Evolutionary conservation across 1,284 basidiomycete species (phyloP), one percentile per base, ranked within the genome.

Genomic region (Cerrena zonata): DNA sequence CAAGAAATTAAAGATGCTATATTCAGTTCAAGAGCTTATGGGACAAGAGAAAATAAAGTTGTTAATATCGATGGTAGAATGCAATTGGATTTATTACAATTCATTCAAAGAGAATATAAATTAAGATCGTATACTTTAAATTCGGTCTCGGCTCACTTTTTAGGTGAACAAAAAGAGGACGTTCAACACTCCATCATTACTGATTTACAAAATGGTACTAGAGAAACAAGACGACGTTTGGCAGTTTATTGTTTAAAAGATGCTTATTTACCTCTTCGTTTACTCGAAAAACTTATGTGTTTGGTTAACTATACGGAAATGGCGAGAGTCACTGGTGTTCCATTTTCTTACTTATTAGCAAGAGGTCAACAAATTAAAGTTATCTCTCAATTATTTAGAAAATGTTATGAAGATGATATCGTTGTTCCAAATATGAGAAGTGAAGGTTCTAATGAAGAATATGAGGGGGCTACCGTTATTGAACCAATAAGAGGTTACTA

Each of bases 201-300:
- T 0, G 93, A 96, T 47, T 71, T 98, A 26, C 94, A 98, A 66
- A 96, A 96, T 61, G 94, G 94, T 60, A 94, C 88, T 0, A 78
- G 92, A 0, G 94, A 97, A 65, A 92, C 91, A 2, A 73, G 94
- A 46, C 76, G 94, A 36, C 84, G 94, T 49, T 68, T 97, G 51
- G 94, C 94, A 2, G 92, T 97, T 12, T 97, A 97, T 69, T 97
- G 94, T 74, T 71, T 97, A 61, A 97, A 95, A 92, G 94, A 97
- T 74, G 94, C 94, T 1, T 97, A 97, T 65, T 80, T 97, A 15
- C 94, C 94, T 0, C 94, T 97, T 68, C 78, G 94, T 43, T 69
- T 97, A 37, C 78, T 98, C 67, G 94, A 97, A 68, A 96, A 96
- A 63, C 76, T 98, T 38, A 96, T 97, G 94, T 96, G 91, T 58